Evolutionary conservation across 2,329 filamentous ascomycete genomes (phyloP), one percentile per base, ranked within the genome.

Genomic region (Clarireedia homoeocarpa): DNA sequence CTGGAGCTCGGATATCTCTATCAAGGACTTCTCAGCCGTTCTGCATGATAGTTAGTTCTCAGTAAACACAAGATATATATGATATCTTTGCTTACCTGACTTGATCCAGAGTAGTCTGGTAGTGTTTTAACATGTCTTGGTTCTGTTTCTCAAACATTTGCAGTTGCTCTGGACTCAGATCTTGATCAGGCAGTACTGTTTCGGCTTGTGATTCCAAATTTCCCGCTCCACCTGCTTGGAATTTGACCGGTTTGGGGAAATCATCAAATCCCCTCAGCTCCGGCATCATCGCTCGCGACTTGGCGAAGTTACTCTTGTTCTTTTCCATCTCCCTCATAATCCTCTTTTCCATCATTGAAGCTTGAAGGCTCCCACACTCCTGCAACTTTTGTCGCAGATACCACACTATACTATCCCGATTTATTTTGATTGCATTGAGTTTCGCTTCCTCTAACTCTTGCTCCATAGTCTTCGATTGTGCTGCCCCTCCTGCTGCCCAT

Each of bases 111-210:
- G 89, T 91, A 73, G 88, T 90, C 71, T 96, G 90, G 71, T 95
- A 96, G 72, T 96, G 89, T 71, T 88, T 88, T 64, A 97, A 78
- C 85, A 99, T 91, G 61, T 89, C 85, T 71, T 91, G 85, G 69
- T 97, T 96, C 68, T 95, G 91, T 72, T 90, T 82, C 64, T 92
- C 91, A 73, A 99, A 97, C 69, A 96, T 81, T 70, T 96, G 92
- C 52, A 94, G 75, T 71, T 97, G 92, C 68, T 96, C 91, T 23
- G 84, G 78, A 17, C 87, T 89, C 59, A 96, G 75, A 44, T 82
- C 72, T 51, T 72, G 65, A 23, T 65, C 60, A 17, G 56, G 51
- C 5, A 17, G 23, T 2, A 45, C 42, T 30, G 46, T 15, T 14
- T 52, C 70, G 51, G 71, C 63, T 12, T 58, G 39, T 54, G 58